phyloP scores from a whole-genome alignment of 352 stramenopile genomes.

The Salisapilia sapeloensis region DNA sequence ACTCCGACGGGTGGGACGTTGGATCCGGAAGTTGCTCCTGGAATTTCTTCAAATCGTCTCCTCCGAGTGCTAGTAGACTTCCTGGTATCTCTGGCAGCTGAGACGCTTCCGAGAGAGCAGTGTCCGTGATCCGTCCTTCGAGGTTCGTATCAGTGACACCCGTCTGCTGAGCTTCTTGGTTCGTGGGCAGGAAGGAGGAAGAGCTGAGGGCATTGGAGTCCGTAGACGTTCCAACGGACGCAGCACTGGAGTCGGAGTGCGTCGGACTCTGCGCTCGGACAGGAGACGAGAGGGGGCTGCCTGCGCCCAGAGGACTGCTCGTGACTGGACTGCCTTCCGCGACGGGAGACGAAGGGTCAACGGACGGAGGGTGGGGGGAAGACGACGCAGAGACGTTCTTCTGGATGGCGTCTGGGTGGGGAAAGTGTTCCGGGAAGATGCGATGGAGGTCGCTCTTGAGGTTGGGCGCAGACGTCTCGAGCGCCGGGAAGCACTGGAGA shows the following conservation, averaged over 20 bases:
- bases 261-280: slow-evolving; percentile 37
- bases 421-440: slow-evolving; percentile 74
- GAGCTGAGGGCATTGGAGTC: slow-evolving; percentile 48
- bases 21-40: slow-evolving; percentile 52
- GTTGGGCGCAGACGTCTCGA: slow-evolving; percentile 46
- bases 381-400: slow-evolving; percentile 7
- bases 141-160: slow-evolving; percentile 5
- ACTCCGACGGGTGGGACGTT: slow-evolving; percentile 36
- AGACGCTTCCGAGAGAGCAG: slow-evolving; percentile 3
- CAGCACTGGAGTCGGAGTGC: slow-evolving; percentile 41
- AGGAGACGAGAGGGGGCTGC: slow-evolving; percentile 35
- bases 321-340: slow-evolving; percentile 31
- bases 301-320: slow-evolving; percentile 22
- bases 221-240: slow-evolving; percentile 25
- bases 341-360: slow-evolving; percentile 10
- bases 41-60: slow-evolving; percentile 67
- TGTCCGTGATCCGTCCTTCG: slow-evolving; percentile 6
- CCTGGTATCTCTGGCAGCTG: slow-evolving; percentile 23
- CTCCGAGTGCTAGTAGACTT: slow-evolving; percentile 32
- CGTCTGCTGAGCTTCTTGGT: slow-evolving; percentile 11
- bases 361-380: slow-evolving; percentile 7
- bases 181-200: slow-evolving; percentile 60
- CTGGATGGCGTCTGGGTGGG: slow-evolving; percentile 32
- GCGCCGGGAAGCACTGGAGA: slow-evolving; percentile 63
- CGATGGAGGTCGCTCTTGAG: slow-evolving; percentile 53